Evolutionary conservation across 139 green algal genomes (phyloP).

Genomic region (Picochlorum sp.): DNA sequence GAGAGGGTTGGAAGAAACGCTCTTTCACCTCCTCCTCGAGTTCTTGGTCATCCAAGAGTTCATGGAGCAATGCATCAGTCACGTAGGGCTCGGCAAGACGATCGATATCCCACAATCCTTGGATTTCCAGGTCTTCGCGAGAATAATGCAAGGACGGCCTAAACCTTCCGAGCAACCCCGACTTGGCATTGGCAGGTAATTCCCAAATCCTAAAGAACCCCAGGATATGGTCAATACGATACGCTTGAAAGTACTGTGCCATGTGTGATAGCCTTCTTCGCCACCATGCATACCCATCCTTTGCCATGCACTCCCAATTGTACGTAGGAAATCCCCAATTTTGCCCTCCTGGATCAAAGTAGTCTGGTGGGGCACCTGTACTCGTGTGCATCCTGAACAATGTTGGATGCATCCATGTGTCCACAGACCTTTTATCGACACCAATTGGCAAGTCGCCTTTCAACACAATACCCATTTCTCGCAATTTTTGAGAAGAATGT

Average conservation of each 20-base stretch:
- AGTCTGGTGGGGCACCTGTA: conserved; percentile 84
- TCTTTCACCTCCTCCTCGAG: conserved; percentile 37
- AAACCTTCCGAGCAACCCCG: conserved; percentile 77
- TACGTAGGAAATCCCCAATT: conserved; percentile 98
- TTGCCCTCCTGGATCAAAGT: conserved; percentile 75
- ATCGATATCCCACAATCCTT: conserved; percentile 84
- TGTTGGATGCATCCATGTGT: conserved; percentile 77
- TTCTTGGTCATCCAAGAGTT: conserved; percentile 45
- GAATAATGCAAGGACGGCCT: conserved; percentile 64
- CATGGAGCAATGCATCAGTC: conserved; percentile 29
- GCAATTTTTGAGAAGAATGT: conserved; percentile 54
- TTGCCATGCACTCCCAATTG: conserved; percentile 91
- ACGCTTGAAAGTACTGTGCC: conserved; percentile 86
- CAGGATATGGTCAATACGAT: conserved; percentile 96
- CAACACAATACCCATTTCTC: conserved; percentile 57
- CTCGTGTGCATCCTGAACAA: conserved; percentile 85
- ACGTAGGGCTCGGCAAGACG: conserved; percentile 50
- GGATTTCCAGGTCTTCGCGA: conserved; percentile 65
- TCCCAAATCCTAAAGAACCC: conserved; percentile 99
- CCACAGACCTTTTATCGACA: conserved; percentile 87
- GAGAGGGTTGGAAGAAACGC: conserved; percentile 45
- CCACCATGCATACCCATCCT: conserved; percentile 87
- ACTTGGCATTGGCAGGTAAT: conserved; percentile 61
- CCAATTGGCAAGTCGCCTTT: conserved; percentile 97
- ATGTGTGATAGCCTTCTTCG: conserved; percentile 62